phyloP scores from a whole-genome alignment of 2,329 filamentous ascomycete genomes.

The Cytospora mali region DNA sequence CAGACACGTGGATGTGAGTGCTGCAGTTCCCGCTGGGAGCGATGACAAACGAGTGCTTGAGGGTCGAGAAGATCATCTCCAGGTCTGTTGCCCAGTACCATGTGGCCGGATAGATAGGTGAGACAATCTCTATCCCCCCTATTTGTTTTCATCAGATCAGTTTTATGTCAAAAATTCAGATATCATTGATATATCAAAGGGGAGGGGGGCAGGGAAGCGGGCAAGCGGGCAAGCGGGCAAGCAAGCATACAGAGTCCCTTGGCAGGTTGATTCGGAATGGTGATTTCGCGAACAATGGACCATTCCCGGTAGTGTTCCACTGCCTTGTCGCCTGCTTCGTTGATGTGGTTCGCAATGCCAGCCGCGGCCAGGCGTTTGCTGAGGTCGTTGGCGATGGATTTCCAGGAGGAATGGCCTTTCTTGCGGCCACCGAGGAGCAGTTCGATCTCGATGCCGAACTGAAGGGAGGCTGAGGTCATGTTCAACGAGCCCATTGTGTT shows the following conservation, averaged over 20 bases:
- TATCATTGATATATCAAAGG: slow-evolving; percentile 25
- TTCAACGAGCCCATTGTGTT: not conserved
- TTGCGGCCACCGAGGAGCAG: slow-evolving; percentile 40
- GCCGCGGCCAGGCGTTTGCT: slow-evolving; percentile 37
- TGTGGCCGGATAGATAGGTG: slow-evolving; percentile 38
- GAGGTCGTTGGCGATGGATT: slow-evolving; percentile 40
- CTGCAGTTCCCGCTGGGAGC: slow-evolving; percentile 37
- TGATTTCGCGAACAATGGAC: slow-evolving; percentile 43
- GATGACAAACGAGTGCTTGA: slow-evolving; percentile 35
- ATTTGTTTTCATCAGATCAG: not conserved
- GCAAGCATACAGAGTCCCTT: slow-evolving; percentile 38
- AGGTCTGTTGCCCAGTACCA: slow-evolving; percentile 38
- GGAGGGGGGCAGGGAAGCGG: not conserved
- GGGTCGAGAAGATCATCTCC: slow-evolving; percentile 36
- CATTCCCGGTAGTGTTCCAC: slow-evolving; percentile 40
- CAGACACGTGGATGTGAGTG: slow-evolving; percentile 44
- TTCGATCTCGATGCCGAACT: slow-evolving; percentile 45
- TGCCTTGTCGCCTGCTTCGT: slow-evolving; percentile 35
- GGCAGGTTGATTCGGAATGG: slow-evolving; percentile 38
- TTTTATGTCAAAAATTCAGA: not conserved
- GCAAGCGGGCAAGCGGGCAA: not conserved
- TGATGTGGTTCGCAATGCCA: slow-evolving; percentile 40
- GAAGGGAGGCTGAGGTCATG: slow-evolving; percentile 24
- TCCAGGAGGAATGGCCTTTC: slow-evolving; percentile 39
- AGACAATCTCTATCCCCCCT: slow-evolving; percentile 42